phyloP scores from a whole-genome alignment of 352 stramenopile genomes.

The Phytophthora nicotianae region DNA sequence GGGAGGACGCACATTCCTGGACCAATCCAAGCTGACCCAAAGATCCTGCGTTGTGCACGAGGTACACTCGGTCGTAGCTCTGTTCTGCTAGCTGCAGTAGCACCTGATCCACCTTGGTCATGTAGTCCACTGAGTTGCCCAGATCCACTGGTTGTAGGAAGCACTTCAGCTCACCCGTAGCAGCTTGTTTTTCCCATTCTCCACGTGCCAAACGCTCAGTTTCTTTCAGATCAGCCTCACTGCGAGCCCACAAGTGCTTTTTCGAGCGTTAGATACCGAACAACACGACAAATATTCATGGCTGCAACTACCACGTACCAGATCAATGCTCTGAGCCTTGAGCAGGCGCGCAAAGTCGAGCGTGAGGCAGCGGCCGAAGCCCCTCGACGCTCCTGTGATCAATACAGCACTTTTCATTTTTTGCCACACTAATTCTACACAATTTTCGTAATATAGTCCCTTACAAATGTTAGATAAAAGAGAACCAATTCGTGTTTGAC shows the following conservation, averaged over 20 bases:
- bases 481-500: neutral
- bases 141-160: constrained; percentile 56
- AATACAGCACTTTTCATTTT: constrained; percentile 45
- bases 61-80: constrained; percentile 50
- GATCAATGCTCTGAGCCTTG: constrained; percentile 42
- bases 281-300: constrained; percentile 15
- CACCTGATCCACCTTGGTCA: constrained; percentile 48
- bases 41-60: constrained; percentile 89
- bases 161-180: constrained; percentile 30
- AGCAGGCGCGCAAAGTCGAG: constrained; percentile 64
- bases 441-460: neutral
- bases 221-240: constrained; percentile 53
- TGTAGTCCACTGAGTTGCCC: constrained; percentile 48
- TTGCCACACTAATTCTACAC: constrained; percentile 7
- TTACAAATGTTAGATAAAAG: constrained; percentile 3
- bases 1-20: constrained; percentile 51
- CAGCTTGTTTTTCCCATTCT: constrained; percentile 32
- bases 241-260: constrained; percentile 65
- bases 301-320: constrained; percentile 37
- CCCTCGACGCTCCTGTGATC: constrained; percentile 78
- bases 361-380: constrained; percentile 75
- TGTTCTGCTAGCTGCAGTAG: constrained; percentile 34
- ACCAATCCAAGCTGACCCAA: constrained; percentile 68
- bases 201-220: constrained; percentile 47
- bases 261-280: neutral